A percentile compares a stretch with the other conserved stretches of the same genome.
phyloP scores from a whole-genome alignment of 345 rosid species.

The Ceriops decandra region DNA sequence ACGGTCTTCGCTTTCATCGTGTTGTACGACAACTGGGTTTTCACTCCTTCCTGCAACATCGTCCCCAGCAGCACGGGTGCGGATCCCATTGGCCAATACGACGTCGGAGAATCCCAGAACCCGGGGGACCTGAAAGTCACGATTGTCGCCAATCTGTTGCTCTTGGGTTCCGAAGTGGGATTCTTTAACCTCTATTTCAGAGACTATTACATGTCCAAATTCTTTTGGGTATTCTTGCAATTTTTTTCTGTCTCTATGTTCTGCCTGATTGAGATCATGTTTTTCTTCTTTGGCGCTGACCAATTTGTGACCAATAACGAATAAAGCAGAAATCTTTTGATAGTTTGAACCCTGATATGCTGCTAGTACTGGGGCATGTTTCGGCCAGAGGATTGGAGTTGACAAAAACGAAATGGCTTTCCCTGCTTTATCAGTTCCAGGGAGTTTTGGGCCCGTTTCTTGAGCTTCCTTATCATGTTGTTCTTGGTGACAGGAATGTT shows the following conservation, averaged over 20 bases:
- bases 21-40: constrained; percentile 39
- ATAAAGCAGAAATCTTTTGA: constrained; percentile 52
- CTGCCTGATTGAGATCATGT: neutral
- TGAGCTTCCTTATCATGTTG: constrained; percentile 50
- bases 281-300: neutral
- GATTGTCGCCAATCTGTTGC: constrained; percentile 50
- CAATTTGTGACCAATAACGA: neutral
- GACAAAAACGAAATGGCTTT: constrained; percentile 39
- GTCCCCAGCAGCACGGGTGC: constrained; percentile 20
- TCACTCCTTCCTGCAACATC: constrained; percentile 43
- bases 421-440: constrained; percentile 45
- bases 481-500: constrained; percentile 56
- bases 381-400: constrained; percentile 47
- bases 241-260: neutral
- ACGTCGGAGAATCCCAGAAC: neutral
- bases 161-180: constrained; percentile 42
- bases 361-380: constrained; percentile 58
- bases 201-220: constrained; percentile 51
- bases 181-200: constrained; percentile 37
- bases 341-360: constrained; percentile 57
- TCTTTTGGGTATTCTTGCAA: constrained; percentile 39
- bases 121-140: constrained; percentile 43
- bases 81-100: neutral
- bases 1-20: constrained; percentile 28
- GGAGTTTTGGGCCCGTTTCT: constrained; percentile 43